Base-by-base conservation (phyloP, 108 stramenopile species). In the Cyclotella baltica region DNA sequence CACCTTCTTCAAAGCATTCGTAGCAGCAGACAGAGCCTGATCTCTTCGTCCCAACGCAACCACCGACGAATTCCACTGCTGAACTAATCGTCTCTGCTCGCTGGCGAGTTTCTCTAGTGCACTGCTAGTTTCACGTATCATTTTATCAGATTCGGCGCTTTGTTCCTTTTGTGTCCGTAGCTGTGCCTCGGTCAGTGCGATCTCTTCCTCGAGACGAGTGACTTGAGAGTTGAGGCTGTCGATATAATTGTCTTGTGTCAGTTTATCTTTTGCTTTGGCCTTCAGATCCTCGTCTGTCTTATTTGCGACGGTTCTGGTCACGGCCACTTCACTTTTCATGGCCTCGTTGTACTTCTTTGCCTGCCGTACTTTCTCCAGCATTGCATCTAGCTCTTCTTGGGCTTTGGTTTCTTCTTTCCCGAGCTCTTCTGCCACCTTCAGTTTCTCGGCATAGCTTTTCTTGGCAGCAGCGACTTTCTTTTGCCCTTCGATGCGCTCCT, bases 81-180 rank as follows among this genome's bases (percentile, higher is more conserved):
- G 89, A 34, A 93, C 78, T 36, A 96, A 84, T 48, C 88, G 91
- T 53, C 87, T 88, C 77, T 95, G 93, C 80, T 96, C 95, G 36
- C 83, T 78, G 2, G 83, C 73, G 46, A 94, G 87, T 27, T 86
- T 66, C 13, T 92, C 88, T 83, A 95, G 84, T 48, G 93, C 93
- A 40, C 59, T 46, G 29, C 63, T 81, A 20, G 92, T 93, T 31
- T 95, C 95, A 13, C 78, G 72, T 25, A 96, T 80, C 80, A 94
- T 89, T 16, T 64, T 73, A 19, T 89, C 78, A 3, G 92, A 91
- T 52, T 87, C 88, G n/a, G 47, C 69, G 37, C 87, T 89, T 38
- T 91, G 89, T 15, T 78, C 67, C 57, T 78, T 73, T 61, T 90
- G 88, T 23, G 87, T 79, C 33, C 28, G 61, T 2, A 87, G 59